Percentiles rank a stretch among this genome's conserved stretches.
Evolutionary conservation across 2,329 filamentous ascomycete genomes (phyloP).

Genomic region (Leptosphaerulina australis): DNA sequence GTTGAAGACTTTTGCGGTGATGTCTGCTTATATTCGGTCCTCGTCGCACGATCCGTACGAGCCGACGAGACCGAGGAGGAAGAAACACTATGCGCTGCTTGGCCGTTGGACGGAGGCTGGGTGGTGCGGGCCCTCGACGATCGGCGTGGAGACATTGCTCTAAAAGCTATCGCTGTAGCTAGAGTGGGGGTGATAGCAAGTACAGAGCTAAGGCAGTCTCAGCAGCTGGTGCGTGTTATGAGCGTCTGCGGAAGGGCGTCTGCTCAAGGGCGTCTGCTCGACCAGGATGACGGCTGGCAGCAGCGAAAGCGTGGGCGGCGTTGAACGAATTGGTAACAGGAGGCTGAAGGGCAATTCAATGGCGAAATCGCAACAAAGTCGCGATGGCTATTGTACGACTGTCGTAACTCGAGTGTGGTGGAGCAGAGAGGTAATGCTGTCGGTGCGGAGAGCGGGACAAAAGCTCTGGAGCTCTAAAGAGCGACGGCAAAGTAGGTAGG

Average conservation of each 20-base stretch:
- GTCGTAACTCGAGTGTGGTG: conserved; percentile 25
- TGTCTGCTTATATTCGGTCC: conserved; percentile 72
- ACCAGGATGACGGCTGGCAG: conserved; percentile 21
- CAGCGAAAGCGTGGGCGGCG: conserved; percentile 15
- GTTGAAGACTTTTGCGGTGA: conserved; percentile 78
- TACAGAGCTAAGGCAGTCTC: conserved; percentile 1
- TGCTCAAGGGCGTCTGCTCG: conserved; percentile 17
- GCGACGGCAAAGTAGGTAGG: conserved; percentile 36
- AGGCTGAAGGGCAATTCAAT: conserved; percentile 20
- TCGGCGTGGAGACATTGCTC: conserved; percentile 73
- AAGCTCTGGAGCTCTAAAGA: conserved; percentile 48
- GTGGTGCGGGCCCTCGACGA: conserved; percentile 87
- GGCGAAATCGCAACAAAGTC: conserved; percentile 6
- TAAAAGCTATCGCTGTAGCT: conserved; percentile 10
- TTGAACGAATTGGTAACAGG: conserved; percentile 13
- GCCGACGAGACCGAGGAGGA: conserved; percentile 74
- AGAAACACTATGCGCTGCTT: conserved; percentile 75
- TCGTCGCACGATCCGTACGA: conserved; percentile 75
- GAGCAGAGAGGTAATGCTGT: conserved; percentile 38
- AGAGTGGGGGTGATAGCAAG: neutral
- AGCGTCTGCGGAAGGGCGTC: conserved; percentile 19
- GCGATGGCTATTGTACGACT: conserved; percentile 20
- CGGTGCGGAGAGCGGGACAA: conserved; percentile 47
- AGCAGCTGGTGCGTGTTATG: conserved; percentile 17
- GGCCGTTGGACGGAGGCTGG: conserved; percentile 68